phyloP scores from a whole-genome alignment of 2,329 filamentous ascomycete species.

The Trichoderma sp. region DNA sequence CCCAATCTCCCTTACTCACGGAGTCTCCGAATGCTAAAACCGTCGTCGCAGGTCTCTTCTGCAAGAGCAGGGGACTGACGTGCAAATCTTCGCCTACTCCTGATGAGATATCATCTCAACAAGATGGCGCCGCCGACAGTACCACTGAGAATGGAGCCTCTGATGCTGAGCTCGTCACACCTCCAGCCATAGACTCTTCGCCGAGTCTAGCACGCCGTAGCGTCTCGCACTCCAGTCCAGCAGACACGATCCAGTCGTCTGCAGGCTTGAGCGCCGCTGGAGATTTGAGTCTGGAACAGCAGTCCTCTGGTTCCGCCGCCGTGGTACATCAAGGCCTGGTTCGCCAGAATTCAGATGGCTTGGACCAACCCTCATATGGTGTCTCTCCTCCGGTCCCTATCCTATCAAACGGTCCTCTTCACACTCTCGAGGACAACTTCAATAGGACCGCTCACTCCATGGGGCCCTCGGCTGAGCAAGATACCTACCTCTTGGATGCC shows the following conservation, averaged over 20 bases:
- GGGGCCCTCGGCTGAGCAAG: slow-evolving; percentile 48
- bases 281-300: background rate
- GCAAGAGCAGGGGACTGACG: slow-evolving; percentile 36
- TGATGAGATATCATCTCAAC: slow-evolving; percentile 9
- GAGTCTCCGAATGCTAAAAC: slow-evolving; percentile 1
- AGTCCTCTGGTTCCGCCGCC: slow-evolving; percentile 24
- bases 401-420: slow-evolving; percentile 24
- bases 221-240: slow-evolving; percentile 20
- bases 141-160: slow-evolving; percentile 15
- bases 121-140: slow-evolving; percentile 2
- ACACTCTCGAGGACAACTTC: slow-evolving; percentile 45
- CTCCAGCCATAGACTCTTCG: slow-evolving; percentile 13
- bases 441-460: slow-evolving; percentile 47
- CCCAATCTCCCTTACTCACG: background rate
- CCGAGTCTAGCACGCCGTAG: slow-evolving; percentile 14
- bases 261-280: slow-evolving; percentile 14
- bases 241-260: slow-evolving; percentile 19
- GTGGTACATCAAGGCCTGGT: slow-evolving; percentile 32
- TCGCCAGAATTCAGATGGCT: slow-evolving; percentile 15
- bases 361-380: slow-evolving; percentile 1
- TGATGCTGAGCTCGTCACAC: slow-evolving; percentile 8
- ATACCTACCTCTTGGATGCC: slow-evolving; percentile 48
- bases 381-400: slow-evolving; percentile 1
- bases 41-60: slow-evolving; percentile 35
- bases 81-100: slow-evolving; percentile 35